Base-by-base conservation (phyloP, 2,329 filamentous ascomycete genomes). In the Exophiala alcalophila region DNA sequence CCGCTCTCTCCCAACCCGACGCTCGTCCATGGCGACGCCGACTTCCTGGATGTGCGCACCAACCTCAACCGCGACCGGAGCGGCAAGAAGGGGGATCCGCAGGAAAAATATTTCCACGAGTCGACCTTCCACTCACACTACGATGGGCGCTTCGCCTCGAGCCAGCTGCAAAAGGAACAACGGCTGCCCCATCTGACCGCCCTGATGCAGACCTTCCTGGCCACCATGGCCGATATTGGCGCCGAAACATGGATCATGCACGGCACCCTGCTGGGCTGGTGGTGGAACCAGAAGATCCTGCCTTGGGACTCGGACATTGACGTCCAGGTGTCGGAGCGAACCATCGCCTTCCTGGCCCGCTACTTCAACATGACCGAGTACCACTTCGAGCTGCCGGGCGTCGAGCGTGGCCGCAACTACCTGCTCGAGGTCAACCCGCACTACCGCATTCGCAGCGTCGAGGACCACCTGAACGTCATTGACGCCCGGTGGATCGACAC, bases 331-430 rank as follows among this genome's bases (percentile, higher is more conserved):
- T 72, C 73, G 4, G 73, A 78, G 55, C 55, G 61, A 9, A 73
- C 73, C 0, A 76, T 80, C 38, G 59, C 67, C n/a, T 75, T 76
- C 58, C 64, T 81, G 4, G 77, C 74, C 7, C 61, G 64, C 16
- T 78, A 77, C 60, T 78, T 80, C 63, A 81, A 81, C 55, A 79
- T 80, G 76, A 79, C 74, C 1, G 68, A 80, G 15, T 74, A 80
- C 52, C 65, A 67, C 40, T 72, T 68, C 53, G 57, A 63, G 1
- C 54, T 71, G 9, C 62, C 66, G 10, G 58, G 59, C 34, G 50
- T 62, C 41, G 24, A 62, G 8, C 57, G 56, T 14, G 58, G 61
- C 14, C 58, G 65, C 10, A 65, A 69, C 12, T 81, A 78, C 53
- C 59, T 81, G 30, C 62, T 81, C 4, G 78, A 81, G 38, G 69